A percentile compares a stretch with the other conserved stretches of the same genome.
Evolutionary conservation across 2,329 filamentous ascomycete genomes (phyloP).

Genomic region (Fusarium floridanum): DNA sequence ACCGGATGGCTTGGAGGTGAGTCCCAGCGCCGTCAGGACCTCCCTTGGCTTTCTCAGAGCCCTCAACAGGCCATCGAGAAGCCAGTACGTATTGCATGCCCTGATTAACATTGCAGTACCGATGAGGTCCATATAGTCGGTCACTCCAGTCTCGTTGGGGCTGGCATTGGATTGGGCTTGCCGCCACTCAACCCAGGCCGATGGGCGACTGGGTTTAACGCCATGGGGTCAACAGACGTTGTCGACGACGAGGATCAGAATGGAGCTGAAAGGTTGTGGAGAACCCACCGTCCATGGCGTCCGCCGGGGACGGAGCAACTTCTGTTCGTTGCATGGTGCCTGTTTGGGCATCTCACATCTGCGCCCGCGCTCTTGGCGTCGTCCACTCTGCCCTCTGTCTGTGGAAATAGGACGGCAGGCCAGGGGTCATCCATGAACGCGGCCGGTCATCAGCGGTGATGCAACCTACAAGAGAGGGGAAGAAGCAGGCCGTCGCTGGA

Average conservation of each 20-base stretch:
- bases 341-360: constrained; percentile 32
- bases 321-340: constrained; percentile 25
- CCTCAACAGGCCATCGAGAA: not conserved
- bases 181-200: constrained; percentile 9
- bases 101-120: constrained; percentile 8
- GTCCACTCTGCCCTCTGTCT: constrained; percentile 22
- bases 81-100: constrained; percentile 1
- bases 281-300: constrained; percentile 21
- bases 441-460: constrained; percentile 38
- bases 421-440: constrained; percentile 38
- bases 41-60: constrained; percentile 7
- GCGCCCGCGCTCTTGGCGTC: constrained; percentile 33
- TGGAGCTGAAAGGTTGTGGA: constrained; percentile 29
- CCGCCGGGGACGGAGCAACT: constrained; percentile 19
- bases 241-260: constrained; percentile 9
- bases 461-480: constrained; percentile 33
- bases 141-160: constrained; percentile 8
- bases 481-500: not conserved
- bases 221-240: constrained; percentile 21
- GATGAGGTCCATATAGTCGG: constrained; percentile 11
- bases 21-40: constrained; percentile 18
- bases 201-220: constrained; percentile 8
- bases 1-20: constrained; percentile 29
- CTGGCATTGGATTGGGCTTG: constrained; percentile 20
- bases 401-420: constrained; percentile 25